These are phyloP conservation scores for Colletotrichum chlorophyti DNA, from an alignment of 2,329 filamentous ascomycete genomes.

Conservation along the genomic window DNA sequence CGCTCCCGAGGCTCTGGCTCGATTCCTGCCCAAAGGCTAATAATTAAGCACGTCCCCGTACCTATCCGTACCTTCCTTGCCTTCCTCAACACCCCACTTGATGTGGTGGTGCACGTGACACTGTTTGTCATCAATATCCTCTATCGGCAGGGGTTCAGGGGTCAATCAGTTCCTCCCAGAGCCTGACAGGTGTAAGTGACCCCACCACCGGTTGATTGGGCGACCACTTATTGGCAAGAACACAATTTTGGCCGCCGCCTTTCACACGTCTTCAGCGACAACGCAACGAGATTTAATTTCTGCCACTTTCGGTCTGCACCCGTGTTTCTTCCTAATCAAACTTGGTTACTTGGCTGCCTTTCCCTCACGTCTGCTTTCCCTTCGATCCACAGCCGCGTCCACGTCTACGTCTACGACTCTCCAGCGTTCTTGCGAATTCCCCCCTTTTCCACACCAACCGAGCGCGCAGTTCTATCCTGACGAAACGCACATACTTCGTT, in stretches of 20 bases:
- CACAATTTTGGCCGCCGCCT: slow-evolving; percentile 30
- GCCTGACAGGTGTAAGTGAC: slow-evolving; percentile 14
- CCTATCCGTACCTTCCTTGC: too few relatives aligned
- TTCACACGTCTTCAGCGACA: slow-evolving; percentile 31
- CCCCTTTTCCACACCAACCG: background rate
- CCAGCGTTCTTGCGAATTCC: slow-evolving; percentile 20
- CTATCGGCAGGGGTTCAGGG: slow-evolving; percentile 3
- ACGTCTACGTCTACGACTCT: slow-evolving; percentile 17
- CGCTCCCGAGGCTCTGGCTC: too few relatives aligned
- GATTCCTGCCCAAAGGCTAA: too few relatives aligned
- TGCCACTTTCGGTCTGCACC: slow-evolving; percentile 23
- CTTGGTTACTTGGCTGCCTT: slow-evolving; percentile 3
- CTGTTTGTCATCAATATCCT: background rate
- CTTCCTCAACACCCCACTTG: too few relatives aligned
- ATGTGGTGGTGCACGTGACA: background rate
- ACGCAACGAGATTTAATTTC: slow-evolving; percentile 35
- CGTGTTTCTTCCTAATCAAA: slow-evolving; percentile 20
- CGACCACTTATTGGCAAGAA: slow-evolving; percentile 38
- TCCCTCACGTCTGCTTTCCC: slow-evolving; percentile 21
- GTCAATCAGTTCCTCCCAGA: background rate
- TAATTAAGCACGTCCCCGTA: too few relatives aligned
- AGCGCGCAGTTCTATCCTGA: slow-evolving; percentile 6
- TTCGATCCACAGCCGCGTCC: slow-evolving; percentile 12
- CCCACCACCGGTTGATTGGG: slow-evolving; percentile 49
- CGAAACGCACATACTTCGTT: slow-evolving; percentile 6